These are phyloP conservation scores for Castanopsis chinensis DNA, from an alignment of 306 rosid species.

Conservation along the genomic window DNA sequence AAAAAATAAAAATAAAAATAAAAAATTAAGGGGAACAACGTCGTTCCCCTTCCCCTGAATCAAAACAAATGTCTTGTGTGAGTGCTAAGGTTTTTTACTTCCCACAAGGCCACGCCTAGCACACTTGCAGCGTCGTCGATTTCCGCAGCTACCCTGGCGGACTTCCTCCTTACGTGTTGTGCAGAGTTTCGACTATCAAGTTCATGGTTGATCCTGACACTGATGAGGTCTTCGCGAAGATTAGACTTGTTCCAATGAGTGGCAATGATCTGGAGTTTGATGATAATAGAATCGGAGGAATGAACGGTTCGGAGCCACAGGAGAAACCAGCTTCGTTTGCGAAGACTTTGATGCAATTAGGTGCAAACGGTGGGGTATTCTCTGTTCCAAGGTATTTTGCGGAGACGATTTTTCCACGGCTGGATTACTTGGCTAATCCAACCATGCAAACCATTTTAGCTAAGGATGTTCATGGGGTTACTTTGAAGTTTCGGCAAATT, in stretches of 20 bases:
- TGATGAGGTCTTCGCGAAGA: constrained; percentile 76
- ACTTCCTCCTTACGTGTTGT: constrained; percentile 54
- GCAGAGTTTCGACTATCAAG: constrained; percentile 58
- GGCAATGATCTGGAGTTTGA: constrained; percentile 32
- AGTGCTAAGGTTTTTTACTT: constrained; percentile 73
- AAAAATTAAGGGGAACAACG: too few relatives aligned
- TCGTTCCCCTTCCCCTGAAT: too few relatives aligned
- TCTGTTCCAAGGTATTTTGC: constrained; percentile 93
- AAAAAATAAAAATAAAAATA: too few relatives aligned
- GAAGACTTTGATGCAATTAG: constrained; percentile 85
- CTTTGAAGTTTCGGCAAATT: constrained; percentile 90
- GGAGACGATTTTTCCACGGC: constrained; percentile 80
- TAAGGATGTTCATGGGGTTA: constrained; percentile 88
- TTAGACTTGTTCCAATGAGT: constrained; percentile 55
- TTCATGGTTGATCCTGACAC: constrained; percentile 86
- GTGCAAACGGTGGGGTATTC: constrained; percentile 95
- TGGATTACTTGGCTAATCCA: constrained; percentile 72
- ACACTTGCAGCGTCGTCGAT: constrained; percentile 64
- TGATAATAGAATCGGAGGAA: constrained; percentile 39
- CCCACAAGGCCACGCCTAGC: constrained; percentile 89
- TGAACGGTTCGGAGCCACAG: constrained; percentile 52
- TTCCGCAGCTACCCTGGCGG: constrained; percentile 47
- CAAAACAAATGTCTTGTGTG: constrained; percentile 63
- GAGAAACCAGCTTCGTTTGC: constrained; percentile 80
- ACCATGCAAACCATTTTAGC: constrained; percentile 85